A percentile compares a stretch with the other conserved stretches of the same genome.
phyloP scores from a whole-genome alignment of 192 early-diverging fungal species.

The Rhizophagus sp. region DNA sequence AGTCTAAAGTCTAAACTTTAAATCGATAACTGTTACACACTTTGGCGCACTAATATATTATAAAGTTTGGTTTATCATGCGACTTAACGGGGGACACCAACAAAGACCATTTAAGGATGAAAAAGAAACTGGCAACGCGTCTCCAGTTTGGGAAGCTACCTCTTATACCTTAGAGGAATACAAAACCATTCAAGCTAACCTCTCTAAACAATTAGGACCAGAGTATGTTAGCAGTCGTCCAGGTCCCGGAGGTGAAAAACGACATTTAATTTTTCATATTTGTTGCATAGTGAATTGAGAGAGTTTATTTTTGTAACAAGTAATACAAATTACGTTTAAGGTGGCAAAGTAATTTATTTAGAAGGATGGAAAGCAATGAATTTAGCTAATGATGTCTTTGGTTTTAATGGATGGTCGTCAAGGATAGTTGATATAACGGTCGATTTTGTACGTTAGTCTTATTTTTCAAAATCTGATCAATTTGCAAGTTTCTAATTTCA shows the following conservation, averaged over 20 bases:
- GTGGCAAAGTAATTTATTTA: slow-evolving; percentile 69
- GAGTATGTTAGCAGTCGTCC: slow-evolving; percentile 1
- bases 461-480: background rate
- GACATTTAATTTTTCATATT: background rate
- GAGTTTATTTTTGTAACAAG: background rate
- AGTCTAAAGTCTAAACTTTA: too few species aligned
- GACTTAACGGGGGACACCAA: background rate
- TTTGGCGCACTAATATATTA: too few species aligned
- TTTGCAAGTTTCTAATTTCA: background rate
- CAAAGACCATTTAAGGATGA: background rate
- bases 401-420: slow-evolving; percentile 91
- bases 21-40: too few species aligned
- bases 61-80: background rate
- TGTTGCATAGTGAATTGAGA: background rate
- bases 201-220: background rate
- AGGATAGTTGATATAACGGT: slow-evolving; percentile 69
- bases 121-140: background rate
- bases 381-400: slow-evolving; percentile 92
- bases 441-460: slow-evolving; percentile 63
- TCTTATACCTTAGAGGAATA: background rate
- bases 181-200: background rate
- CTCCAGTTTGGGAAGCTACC: background rate
- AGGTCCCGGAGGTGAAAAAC: background rate
- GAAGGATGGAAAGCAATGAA: slow-evolving; percentile 83
- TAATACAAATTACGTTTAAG: background rate